Base-by-base conservation (phyloP, 768 basidiomycete genomes). In the Psilocybe azurescens region DNA sequence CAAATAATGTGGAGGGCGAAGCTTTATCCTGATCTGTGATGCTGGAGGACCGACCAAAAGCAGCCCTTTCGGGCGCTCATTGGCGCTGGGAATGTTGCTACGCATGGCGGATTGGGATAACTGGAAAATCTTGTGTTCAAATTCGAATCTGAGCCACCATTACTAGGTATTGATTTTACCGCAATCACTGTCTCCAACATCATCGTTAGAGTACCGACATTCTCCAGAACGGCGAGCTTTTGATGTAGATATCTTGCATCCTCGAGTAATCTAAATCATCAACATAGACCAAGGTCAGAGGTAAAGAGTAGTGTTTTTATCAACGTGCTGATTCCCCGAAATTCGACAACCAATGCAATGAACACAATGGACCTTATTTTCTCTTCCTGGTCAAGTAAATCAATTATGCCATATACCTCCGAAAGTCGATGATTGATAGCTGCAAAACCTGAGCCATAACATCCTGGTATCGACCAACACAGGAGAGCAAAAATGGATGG, bases 391-490 rank as follows among this genome's bases (percentile, higher is more conserved):
- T 84, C 86, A 56, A 89, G 93, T 32, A 98, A 79, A 66, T 95
- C 93, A 59, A 97, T 87, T 70, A 83, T 87, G 56, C 81, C 81
- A 75, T 90, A 97, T 72, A 95, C 94, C 70, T 96, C 94, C 41
- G 89, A 89, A 20, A 99, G 80, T 36, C 93, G 87, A 77, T 94
- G 89, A 74, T 95, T 95, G 75, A 98, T 95, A 14, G 94, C 89
- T 18, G 91, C 92, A 98, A 90, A 13, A 99, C 97, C 72, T 98
- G 94, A 36, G 89, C 86, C 93, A 98, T 96, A 71, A 99, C 94
- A 73, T 85, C 86, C 93, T 97, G 72, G 24, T 60, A 64, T 62
- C 48, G 56, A n/a, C 39, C 47, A 47, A 59, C 20, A 53, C n/a
- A 47, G 36, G 32, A 18, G 55, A 47, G 28, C 57, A 28, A 59